Evolutionary conservation across 2,329 filamentous ascomycete genomes (phyloP).

Genomic region (Ophiostoma sp.): DNA sequence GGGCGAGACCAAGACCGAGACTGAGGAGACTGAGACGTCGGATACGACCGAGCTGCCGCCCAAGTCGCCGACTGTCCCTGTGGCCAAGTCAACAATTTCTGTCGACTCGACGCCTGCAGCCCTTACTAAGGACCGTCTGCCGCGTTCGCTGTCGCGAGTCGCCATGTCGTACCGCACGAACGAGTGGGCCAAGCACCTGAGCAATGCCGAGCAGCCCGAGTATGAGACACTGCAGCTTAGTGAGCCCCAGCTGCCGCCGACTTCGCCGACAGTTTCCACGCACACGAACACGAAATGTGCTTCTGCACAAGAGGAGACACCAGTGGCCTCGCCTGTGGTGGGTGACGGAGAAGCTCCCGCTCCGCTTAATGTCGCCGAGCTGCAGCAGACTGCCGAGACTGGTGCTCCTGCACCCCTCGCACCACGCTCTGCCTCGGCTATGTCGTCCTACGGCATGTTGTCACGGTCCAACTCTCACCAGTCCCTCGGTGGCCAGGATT

Average conservation of each 20-base stretch:
- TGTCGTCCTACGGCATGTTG: constrained; percentile 33
- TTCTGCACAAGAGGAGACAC: not conserved
- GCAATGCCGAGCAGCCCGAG: constrained; percentile 71
- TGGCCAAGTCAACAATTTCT: constrained; percentile 40
- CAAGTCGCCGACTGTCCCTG: constrained; percentile 28
- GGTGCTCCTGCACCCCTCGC: constrained; percentile 46
- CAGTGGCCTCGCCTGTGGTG: constrained; percentile 21
- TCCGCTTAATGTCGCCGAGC: constrained; percentile 63
- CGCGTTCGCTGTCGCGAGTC: constrained; percentile 70
- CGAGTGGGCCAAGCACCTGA: constrained; percentile 92
- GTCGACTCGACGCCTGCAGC: constrained; percentile 47
- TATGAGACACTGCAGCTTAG: constrained; percentile 59
- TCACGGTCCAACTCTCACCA: constrained; percentile 33
- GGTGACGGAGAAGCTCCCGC: constrained; percentile 51
- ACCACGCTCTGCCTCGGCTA: constrained; percentile 35
- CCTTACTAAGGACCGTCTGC: constrained; percentile 63
- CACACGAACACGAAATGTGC: not conserved
- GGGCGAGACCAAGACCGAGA: not conserved
- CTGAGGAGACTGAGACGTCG: not conserved
- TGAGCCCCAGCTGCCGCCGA: constrained; percentile 34
- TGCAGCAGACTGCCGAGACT: constrained; percentile 63
- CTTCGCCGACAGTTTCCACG: constrained; percentile 1
- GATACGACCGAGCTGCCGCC: not conserved
- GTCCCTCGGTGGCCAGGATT: constrained; percentile 14
- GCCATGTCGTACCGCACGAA: constrained; percentile 85